Evolutionary conservation across 495 filamentous ascomycete species (phyloP).

Genomic region (Aspergillus olivimuriae): DNA sequence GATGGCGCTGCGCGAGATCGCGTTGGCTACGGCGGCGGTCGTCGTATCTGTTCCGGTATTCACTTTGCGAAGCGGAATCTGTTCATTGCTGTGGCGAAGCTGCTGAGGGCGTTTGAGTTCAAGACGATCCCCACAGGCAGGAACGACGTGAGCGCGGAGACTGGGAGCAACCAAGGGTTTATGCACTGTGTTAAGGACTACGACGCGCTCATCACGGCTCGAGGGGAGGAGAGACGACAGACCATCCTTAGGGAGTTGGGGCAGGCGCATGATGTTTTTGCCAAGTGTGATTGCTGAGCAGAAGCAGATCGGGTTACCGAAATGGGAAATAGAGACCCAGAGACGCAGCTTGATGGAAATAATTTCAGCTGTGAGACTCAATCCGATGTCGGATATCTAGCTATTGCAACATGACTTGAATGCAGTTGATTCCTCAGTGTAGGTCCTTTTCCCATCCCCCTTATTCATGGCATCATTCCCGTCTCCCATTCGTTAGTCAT

Average conservation of each 20-base stretch:
- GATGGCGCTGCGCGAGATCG: slow-evolving; percentile 27
- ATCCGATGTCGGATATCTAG: too few relatives aligned
- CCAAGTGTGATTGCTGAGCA: background rate
- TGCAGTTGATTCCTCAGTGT: too few relatives aligned
- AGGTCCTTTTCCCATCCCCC: too few relatives aligned
- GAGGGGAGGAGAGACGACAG: slow-evolving; percentile 15
- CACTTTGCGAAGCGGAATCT: slow-evolving; percentile 52
- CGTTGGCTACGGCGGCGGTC: slow-evolving; percentile 33
- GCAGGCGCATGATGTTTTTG: background rate
- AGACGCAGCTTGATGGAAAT: too few relatives aligned
- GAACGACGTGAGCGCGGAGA: slow-evolving; percentile 1
- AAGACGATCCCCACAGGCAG: background rate
- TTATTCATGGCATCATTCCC: too few relatives aligned
- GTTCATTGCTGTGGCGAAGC: slow-evolving; percentile 47
- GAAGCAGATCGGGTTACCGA: too few relatives aligned
- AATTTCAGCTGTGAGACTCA: too few relatives aligned
- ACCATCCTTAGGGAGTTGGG: slow-evolving; percentile 33
- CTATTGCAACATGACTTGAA: too few relatives aligned
- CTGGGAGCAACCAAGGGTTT: slow-evolving; percentile 28
- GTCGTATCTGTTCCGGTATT: slow-evolving; percentile 53
- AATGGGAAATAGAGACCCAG: too few relatives aligned
- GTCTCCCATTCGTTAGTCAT: too few relatives aligned
- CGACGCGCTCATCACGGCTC: slow-evolving; percentile 8
- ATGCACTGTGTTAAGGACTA: slow-evolving; percentile 22
- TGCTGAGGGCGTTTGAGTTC: slow-evolving; percentile 42